phyloP scores from a whole-genome alignment of 202 grass and related monocot species.

The Saccharum hybrid region DNA sequence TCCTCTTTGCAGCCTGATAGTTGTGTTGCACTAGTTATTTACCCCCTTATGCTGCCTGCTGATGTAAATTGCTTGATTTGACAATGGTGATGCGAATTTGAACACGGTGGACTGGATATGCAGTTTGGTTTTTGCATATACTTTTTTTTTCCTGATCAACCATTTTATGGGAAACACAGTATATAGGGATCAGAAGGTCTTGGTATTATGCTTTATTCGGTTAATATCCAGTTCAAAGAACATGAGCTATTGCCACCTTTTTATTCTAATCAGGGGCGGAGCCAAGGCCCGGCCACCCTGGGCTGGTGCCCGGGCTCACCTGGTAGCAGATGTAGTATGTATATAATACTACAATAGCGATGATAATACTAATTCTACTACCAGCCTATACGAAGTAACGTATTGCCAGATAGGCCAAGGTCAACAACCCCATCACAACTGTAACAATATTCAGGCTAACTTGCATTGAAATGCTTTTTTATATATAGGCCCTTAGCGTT shows the following conservation, averaged over 20 bases:
- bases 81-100: not conserved
- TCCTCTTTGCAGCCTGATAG: constrained; percentile 23
- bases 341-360: no score
- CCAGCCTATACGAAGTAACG: no score
- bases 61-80: constrained; percentile 33
- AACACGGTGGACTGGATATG: not conserved
- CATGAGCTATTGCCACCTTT: not conserved
- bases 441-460: no score
- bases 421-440: no score
- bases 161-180: constrained; percentile 27
- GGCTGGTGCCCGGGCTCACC: no score
- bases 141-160: not conserved
- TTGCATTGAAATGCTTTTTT: no score
- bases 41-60: not conserved
- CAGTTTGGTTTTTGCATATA: constrained; percentile 6
- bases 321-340: no score
- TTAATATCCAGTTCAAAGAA: not conserved
- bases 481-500: no score
- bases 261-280: not conserved
- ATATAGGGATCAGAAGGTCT: not conserved
- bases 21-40: constrained; percentile 16
- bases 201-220: constrained; percentile 12
- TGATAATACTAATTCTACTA: no score
- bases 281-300: no score
- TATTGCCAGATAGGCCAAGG: no score